phyloP scores from a whole-genome alignment of 2,329 filamentous ascomycete species.

The Phoma herbarum region DNA sequence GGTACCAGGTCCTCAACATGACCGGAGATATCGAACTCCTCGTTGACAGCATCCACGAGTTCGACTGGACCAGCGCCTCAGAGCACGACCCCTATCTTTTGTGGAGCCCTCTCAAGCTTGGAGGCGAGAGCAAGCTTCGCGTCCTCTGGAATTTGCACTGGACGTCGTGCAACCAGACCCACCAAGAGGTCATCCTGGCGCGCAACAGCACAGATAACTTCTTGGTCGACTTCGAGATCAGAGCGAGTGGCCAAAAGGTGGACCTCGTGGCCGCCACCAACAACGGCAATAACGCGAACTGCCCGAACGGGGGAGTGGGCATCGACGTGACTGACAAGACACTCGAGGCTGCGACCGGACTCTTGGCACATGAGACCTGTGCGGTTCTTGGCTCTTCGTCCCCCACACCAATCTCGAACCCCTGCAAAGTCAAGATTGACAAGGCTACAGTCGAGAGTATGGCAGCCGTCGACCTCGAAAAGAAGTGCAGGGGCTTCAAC shows the following conservation, averaged over 20 bases:
- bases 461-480: conserved; percentile 3
- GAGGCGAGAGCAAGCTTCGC: conserved; percentile 1
- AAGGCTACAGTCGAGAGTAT: conserved; percentile 9
- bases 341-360: conserved; percentile 2
- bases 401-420: conserved; percentile 8
- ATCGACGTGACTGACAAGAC: conserved; percentile 9
- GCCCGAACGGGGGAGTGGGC: conserved; percentile 3
- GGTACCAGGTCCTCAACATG: conserved; percentile 7
- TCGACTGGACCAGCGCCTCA: conserved; percentile 3
- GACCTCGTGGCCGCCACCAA: conserved; percentile 2
- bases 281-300: conserved; percentile 5
- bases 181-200: conserved; percentile 6
- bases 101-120: conserved; percentile 3
- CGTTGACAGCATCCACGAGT: conserved; percentile 4
- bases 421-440: conserved; percentile 9
- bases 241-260: conserved; percentile 6
- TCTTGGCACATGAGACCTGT: conserved; percentile 5
- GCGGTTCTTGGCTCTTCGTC: conserved; percentile 6
- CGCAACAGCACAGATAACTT: conserved; percentile 6
- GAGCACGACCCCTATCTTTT: conserved; percentile 9
- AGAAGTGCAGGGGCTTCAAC: conserved; percentile 1
- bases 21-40: conserved; percentile 4
- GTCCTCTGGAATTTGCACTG: conserved; percentile 4
- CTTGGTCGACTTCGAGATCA: conserved; percentile 6
- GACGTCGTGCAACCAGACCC: not conserved